A percentile compares a stretch with the other conserved stretches of the same genome.
Evolutionary conservation across 2,329 filamentous ascomycete species (phyloP).

Genomic region (Microsporum ferrugineum): DNA sequence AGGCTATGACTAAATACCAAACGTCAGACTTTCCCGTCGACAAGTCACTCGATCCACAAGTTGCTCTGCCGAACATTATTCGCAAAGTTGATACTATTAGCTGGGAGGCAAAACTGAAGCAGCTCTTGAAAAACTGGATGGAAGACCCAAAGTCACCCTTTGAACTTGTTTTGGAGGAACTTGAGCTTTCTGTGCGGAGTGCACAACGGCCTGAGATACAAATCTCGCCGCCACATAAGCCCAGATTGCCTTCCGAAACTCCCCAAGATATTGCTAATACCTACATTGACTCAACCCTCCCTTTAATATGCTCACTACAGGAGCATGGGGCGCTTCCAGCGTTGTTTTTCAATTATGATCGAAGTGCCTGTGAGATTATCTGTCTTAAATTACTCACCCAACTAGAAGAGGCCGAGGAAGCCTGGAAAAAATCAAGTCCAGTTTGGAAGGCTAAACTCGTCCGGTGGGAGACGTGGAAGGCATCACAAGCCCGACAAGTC

Average conservation of each 20-base stretch:
- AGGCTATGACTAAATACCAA: constrained; percentile 49
- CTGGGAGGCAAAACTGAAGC: constrained; percentile 55
- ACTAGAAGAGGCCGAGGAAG: constrained; percentile 44
- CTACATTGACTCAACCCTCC: constrained; percentile 38
- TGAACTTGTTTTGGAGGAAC: constrained; percentile 39
- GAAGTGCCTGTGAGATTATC: constrained; percentile 51
- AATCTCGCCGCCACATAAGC: constrained; percentile 12
- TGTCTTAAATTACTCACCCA: constrained; percentile 41
- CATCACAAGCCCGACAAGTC: constrained; percentile 26
- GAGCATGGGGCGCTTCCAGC: constrained; percentile 56
- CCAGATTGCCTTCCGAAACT: constrained; percentile 11
- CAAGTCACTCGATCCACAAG: constrained; percentile 39
- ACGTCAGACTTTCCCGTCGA: constrained; percentile 42
- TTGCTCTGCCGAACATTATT: constrained; percentile 43
- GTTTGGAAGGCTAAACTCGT: constrained; percentile 52
- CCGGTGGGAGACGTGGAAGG: constrained; percentile 47
- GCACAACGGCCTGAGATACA: constrained; percentile 8
- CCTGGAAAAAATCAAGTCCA: constrained; percentile 46
- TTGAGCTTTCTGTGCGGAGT: constrained; percentile 24
- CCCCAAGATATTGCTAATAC: background rate
- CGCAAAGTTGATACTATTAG: constrained; percentile 54
- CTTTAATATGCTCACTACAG: constrained; percentile 50
- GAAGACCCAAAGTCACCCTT: constrained; percentile 43
- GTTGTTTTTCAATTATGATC: constrained; percentile 68
- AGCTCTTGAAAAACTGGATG: constrained; percentile 51